Base-by-base conservation (phyloP, 2,329 filamentous ascomycete genomes). In the Phyllosticta capitalensis region DNA sequence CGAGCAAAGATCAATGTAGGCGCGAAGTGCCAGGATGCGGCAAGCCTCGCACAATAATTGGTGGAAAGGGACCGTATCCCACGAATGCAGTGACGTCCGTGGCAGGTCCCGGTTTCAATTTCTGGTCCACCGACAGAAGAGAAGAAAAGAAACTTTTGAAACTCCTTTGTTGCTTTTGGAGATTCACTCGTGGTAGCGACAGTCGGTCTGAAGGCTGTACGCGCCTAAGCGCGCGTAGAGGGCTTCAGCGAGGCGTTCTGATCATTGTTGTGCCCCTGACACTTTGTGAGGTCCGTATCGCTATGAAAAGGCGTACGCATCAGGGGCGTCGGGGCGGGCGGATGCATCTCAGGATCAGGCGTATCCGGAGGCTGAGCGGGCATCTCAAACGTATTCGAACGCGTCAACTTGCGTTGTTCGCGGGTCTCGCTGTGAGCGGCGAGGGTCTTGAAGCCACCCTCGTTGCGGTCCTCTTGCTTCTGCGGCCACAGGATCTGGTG, bases 401-500 rank as follows among this genome's bases (percentile, higher is more conserved):
- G 56, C 51, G 53, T 52, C 2, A 52, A 21, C 22, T 52, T 52
- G 52, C 56, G 56, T 33, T 59, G 51, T 17, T 55, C 53, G 9
- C 58, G 19, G 26, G 26, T 55, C 26, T 60, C 52, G 28, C 52
- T 53, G 22, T 60, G 58, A 30, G 30, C 24, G 5, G 58, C 38
- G 14, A 53, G 54, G 52, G 60, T 52, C 55, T 66, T 71, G 72
- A 83, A 86, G 0, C 83, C 82, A 51, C 83, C 83, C 65, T 85
- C 83, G 26, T 82, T 79, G 56, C 81, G 76, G 70, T 86, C 83
- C 66, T 85, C 82, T 30, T 87, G 85, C 68, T 86, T 88, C 69
- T 84, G 81, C 5, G 89, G 88, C 88, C 87, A 92, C 1, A 92
- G 72, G n/a, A 94, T 80, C 67, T 90, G 81, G 63, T 78, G 83